Conservation (phyloP, 306 rosid genomes). For the Cajanus cajan region DNA sequence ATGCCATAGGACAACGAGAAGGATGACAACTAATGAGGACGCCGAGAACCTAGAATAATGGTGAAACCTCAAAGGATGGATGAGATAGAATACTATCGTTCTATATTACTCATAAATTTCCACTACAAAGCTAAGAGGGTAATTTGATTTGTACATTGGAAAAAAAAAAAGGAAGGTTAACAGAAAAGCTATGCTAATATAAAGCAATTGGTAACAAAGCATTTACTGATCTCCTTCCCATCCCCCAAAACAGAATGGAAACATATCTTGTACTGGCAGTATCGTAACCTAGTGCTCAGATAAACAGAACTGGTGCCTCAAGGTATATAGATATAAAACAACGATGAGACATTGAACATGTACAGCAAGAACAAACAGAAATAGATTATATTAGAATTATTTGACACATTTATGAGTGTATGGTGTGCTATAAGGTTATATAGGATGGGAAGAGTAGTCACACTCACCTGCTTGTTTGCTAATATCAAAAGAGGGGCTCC, state of each 20-base stretch:
- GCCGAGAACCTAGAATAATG: not conserved
- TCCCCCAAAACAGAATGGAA: constrained; percentile 6
- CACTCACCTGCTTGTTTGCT: constrained; percentile 93
- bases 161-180: not conserved
- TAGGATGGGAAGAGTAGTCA: not conserved
- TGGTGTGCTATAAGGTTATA: not conserved
- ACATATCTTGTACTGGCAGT: constrained; percentile 5
- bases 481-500: constrained; percentile 96
- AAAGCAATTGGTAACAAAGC: constrained; percentile 2
- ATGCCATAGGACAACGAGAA: not conserved
- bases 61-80: not conserved
- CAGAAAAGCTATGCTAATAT: not conserved
- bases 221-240: not conserved
- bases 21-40: constrained; percentile 9
- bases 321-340: constrained; percentile 1
- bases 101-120: not conserved
- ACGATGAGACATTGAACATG: not conserved
- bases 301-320: not conserved
- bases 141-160: not conserved
- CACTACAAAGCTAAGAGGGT: constrained; percentile 10
- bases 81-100: not conserved
- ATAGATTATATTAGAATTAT: not conserved
- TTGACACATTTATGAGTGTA: not conserved
- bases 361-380: not conserved
- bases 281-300: not conserved